Conservation (phyloP, 768 basidiomycete species). For the Phylloporus sp. region DNA sequence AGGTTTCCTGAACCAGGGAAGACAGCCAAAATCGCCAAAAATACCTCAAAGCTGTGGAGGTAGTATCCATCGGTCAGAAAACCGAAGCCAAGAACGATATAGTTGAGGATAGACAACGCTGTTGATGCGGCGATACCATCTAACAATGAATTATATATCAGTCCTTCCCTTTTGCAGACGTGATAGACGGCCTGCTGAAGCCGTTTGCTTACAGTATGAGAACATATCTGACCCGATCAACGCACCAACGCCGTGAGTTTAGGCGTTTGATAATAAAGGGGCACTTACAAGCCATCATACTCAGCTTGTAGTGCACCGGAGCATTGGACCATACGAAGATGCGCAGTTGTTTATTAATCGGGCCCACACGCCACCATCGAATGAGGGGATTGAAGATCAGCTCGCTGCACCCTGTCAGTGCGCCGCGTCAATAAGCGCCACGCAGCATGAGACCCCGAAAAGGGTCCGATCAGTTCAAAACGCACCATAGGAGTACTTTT, state of each 20-base stretch:
- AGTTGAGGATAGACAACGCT: conserved; percentile 65
- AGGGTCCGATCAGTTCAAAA: neutral
- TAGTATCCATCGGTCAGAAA: conserved; percentile 75
- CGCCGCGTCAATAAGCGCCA: conserved; percentile 40
- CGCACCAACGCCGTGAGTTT: conserved; percentile 2
- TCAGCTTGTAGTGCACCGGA: conserved; percentile 78
- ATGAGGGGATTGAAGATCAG: conserved; percentile 84
- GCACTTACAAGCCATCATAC: conserved; percentile 50
- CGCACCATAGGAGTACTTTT: conserved; percentile 76
- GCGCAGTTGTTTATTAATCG: conserved; percentile 78
- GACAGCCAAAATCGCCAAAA: conserved; percentile 67
- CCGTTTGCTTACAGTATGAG: conserved; percentile 42
- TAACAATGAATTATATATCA: neutral
- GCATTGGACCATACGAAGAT: conserved; percentile 75
- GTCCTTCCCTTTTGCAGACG: neutral
- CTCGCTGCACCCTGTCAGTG: conserved; percentile 33
- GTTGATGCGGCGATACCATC: conserved; percentile 63
- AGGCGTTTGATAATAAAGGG: neutral
- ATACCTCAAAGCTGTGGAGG: conserved; percentile 76
- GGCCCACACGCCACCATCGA: conserved; percentile 73
- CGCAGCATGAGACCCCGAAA: conserved; percentile 30
- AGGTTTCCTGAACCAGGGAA: conserved; percentile 72
- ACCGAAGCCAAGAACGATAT: conserved; percentile 66
- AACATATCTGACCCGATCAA: conserved; percentile 39
- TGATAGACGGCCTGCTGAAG: neutral